A percentile compares a stretch with the other conserved stretches of the same genome.
These are phyloP conservation scores for Sphagnum magellanicum DNA, from an alignment of 228 moss, liverwort and hornwort species.

Conservation along the genomic window DNA sequence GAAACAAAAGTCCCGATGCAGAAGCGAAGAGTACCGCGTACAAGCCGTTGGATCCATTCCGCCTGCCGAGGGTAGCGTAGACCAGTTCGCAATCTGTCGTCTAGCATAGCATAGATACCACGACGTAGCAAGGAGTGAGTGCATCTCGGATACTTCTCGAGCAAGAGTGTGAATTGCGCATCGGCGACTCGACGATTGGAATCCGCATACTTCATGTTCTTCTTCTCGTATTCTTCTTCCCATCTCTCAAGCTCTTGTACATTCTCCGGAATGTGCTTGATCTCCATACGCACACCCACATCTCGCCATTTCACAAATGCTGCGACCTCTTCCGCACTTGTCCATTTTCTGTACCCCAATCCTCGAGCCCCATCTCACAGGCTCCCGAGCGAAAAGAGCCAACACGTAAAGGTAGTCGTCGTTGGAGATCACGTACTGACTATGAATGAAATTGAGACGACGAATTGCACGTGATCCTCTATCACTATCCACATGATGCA, in stretches of 20 bases:
- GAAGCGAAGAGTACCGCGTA: slow-evolving; percentile 5
- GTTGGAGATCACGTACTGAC: slow-evolving; percentile 27
- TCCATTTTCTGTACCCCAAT: slow-evolving; percentile 21
- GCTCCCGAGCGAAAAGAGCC: slow-evolving; percentile 25
- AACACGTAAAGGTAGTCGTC: slow-evolving; percentile 29
- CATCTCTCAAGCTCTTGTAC: slow-evolving; percentile 23
- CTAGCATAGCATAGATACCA: slow-evolving; percentile 29
- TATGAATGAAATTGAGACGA: slow-evolving; percentile 36
- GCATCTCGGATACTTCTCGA: slow-evolving; percentile 8
- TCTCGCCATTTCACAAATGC: slow-evolving; percentile 31
- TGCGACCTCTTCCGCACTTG: slow-evolving; percentile 25
- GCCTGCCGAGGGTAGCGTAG: slow-evolving; percentile 25
- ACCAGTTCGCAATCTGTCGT: slow-evolving; percentile 25
- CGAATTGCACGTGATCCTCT: slow-evolving; percentile 25
- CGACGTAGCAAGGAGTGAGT: slow-evolving; percentile 11
- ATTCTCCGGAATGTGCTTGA: slow-evolving; percentile 19
- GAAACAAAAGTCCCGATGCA: slow-evolving; percentile 9
- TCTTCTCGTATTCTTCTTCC: slow-evolving; percentile 24
- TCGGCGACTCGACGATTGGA: slow-evolving; percentile 29
- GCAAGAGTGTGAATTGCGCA: slow-evolving; percentile 10
- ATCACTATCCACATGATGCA: slow-evolving; percentile 32
- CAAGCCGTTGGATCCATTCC: slow-evolving; percentile 12
- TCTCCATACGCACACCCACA: slow-evolving; percentile 31
- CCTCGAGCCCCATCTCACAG: slow-evolving; percentile 14
- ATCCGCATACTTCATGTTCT: slow-evolving; percentile 22